Evolutionary conservation across 1,284 basidiomycete species (phyloP).

Genomic region (Irpex sp.): DNA sequence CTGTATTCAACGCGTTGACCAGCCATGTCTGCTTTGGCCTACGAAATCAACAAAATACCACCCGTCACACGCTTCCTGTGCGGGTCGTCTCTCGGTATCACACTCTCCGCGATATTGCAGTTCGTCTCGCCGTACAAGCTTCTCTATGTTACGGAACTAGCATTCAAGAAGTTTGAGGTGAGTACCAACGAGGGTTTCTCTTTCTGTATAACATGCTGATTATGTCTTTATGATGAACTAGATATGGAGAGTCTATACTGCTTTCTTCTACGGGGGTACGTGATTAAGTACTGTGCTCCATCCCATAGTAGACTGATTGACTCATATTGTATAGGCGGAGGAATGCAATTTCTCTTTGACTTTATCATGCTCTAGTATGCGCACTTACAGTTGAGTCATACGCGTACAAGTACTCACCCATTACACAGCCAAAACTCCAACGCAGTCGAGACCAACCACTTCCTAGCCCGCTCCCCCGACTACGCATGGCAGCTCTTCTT

Average conservation of each 20-base stretch:
- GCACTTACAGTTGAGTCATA: neutral
- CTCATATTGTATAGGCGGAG: slow-evolving; percentile 36
- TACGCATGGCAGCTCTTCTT: slow-evolving; percentile 71
- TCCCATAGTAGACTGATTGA: neutral
- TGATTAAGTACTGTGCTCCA: slow-evolving; percentile 4
- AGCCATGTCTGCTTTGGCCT: slow-evolving; percentile 22
- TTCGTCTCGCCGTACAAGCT: slow-evolving; percentile 54
- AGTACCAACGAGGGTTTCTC: slow-evolving; percentile 15
- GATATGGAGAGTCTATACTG: slow-evolving; percentile 77
- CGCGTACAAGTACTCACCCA: neutral
- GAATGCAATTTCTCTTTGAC: slow-evolving; percentile 69
- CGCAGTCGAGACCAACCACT: slow-evolving; percentile 59
- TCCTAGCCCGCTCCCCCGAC: slow-evolving; percentile 58
- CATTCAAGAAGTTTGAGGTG: slow-evolving; percentile 53
- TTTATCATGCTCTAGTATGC: slow-evolving; percentile 76
- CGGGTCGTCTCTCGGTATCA: slow-evolving; percentile 56
- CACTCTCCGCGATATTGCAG: slow-evolving; percentile 58
- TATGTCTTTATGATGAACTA: slow-evolving; percentile 26
- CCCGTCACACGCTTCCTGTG: slow-evolving; percentile 79
- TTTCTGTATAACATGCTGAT: neutral
- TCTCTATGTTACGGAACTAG: slow-evolving; percentile 49
- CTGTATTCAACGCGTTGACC: neutral
- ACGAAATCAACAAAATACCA: slow-evolving; percentile 78
- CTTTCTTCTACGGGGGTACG: slow-evolving; percentile 76
- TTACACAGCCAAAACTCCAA: slow-evolving; percentile 55